A percentile compares a stretch with the other conserved stretches of the same genome.
Evolutionary conservation across 768 basidiomycete genomes (phyloP).

Genomic region (Piloderma croceum): DNA sequence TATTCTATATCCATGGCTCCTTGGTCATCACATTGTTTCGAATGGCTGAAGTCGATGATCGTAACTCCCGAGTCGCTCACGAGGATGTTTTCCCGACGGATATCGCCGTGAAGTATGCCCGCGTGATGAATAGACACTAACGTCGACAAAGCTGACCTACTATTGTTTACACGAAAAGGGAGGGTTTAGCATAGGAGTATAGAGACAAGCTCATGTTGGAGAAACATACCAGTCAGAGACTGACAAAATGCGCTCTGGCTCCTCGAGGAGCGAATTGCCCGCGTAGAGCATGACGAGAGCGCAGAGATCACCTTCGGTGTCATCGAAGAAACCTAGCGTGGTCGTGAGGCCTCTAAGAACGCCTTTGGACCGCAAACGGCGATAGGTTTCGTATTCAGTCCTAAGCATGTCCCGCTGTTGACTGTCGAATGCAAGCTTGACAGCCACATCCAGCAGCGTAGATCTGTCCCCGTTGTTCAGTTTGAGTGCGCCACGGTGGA

Average conservation of each 20-base stretch:
- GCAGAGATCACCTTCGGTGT: no score
- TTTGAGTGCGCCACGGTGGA: slow-evolving; percentile 15
- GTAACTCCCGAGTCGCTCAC: no score
- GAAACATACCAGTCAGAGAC: slow-evolving; percentile 13
- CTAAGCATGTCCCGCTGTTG: slow-evolving; percentile 13
- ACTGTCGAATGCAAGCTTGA: slow-evolving; percentile 14
- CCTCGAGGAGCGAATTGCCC: no score
- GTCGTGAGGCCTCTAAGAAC: slow-evolving; percentile 12
- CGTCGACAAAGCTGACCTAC: slow-evolving; percentile 10
- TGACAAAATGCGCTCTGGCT: no score
- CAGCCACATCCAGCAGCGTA: slow-evolving; percentile 11
- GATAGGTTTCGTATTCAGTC: slow-evolving; percentile 14
- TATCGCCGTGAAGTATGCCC: slow-evolving; percentile 16
- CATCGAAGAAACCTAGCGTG: no score
- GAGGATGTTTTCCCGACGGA: slow-evolving; percentile 15
- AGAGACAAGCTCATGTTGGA: slow-evolving; percentile 5
- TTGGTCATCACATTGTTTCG: no score
- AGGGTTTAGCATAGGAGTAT: no score
- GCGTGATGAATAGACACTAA: slow-evolving; percentile 14
- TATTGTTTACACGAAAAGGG: slow-evolving; percentile 9
- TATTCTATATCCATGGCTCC: no score
- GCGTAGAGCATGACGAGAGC: no score
- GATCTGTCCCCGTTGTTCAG: slow-evolving; percentile 3
- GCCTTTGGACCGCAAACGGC: slow-evolving; percentile 11
- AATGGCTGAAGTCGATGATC: no score